These are phyloP conservation scores for Coniella lustricola DNA, from an alignment of 2,329 filamentous ascomycete species.

Conservation along the genomic window DNA sequence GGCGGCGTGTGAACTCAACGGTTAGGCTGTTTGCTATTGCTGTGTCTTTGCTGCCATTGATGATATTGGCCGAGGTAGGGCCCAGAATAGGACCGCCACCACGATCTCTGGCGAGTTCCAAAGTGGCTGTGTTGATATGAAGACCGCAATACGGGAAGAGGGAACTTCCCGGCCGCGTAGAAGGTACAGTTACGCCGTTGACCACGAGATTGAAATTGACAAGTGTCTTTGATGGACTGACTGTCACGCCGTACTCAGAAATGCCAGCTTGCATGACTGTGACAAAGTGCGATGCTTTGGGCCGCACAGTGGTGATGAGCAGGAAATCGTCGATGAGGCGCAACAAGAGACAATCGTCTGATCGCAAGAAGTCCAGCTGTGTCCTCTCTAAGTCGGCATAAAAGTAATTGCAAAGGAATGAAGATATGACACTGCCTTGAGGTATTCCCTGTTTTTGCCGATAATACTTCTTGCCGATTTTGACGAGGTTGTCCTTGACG, in stretches of 20 bases:
- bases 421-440: conserved; percentile 84
- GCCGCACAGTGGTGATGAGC: conserved; percentile 65
- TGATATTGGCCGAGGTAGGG: conserved; percentile 27
- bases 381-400: conserved; percentile 79
- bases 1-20: conserved; percentile 64
- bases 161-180: conserved; percentile 28
- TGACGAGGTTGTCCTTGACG: conserved; percentile 77
- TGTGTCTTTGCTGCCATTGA: conserved; percentile 22
- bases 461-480: conserved; percentile 82
- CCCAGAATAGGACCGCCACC: conserved; percentile 23
- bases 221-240: conserved; percentile 73
- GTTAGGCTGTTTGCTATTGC: conserved; percentile 67
- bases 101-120: conserved; percentile 68
- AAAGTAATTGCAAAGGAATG: conserved; percentile 87
- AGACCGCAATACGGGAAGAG: conserved; percentile 88
- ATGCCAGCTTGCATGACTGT: conserved; percentile 73
- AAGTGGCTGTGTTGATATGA: conserved; percentile 63
- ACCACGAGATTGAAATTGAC: conserved; percentile 70
- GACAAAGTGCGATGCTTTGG: conserved; percentile 66
- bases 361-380: conserved; percentile 58
- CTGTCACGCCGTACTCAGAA: conserved; percentile 69
- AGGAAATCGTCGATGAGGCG: conserved; percentile 90
- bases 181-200: conserved; percentile 43
- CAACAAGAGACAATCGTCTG: conserved; percentile 59
- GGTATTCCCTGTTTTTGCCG: conserved; percentile 85